Conservation (phyloP, 495 filamentous ascomycete species). For the Neurospora tetraspora region DNA sequence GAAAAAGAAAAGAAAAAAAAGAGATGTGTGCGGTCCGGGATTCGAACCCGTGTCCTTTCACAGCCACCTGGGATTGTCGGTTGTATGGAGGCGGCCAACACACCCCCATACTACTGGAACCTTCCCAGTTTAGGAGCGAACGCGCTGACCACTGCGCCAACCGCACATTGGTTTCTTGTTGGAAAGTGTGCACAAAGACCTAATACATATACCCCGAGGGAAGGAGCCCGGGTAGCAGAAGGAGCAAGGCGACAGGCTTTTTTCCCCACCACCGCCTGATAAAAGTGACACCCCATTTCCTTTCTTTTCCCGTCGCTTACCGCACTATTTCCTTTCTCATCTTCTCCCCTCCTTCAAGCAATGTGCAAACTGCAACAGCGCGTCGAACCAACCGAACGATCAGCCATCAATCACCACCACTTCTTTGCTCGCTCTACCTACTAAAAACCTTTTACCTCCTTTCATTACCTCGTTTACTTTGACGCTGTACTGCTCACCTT, state of each 20-base stretch:
- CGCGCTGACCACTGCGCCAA: not conserved
- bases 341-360: not conserved
- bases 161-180: not conserved
- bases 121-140: not conserved
- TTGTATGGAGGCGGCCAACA: no score
- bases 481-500: not conserved
- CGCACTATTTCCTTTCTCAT: not conserved
- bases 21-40: not conserved
- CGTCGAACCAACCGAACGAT: not conserved
- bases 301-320: no score
- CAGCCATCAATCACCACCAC: not conserved
- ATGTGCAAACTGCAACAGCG: not conserved
- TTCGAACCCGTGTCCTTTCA: not conserved
- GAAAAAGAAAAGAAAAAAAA: not conserved
- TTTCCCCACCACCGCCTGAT: not conserved
- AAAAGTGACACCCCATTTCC: no score
- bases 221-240: not conserved
- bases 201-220: not conserved
- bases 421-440: not conserved
- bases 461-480: no score
- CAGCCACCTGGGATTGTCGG: not conserved
- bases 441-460: no score
- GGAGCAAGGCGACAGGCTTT: not conserved
- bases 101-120: not conserved
- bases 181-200: not conserved